These are phyloP conservation scores for Phytophthora cajani DNA, from an alignment of 352 stramenopile species.

Conservation along the genomic window DNA sequence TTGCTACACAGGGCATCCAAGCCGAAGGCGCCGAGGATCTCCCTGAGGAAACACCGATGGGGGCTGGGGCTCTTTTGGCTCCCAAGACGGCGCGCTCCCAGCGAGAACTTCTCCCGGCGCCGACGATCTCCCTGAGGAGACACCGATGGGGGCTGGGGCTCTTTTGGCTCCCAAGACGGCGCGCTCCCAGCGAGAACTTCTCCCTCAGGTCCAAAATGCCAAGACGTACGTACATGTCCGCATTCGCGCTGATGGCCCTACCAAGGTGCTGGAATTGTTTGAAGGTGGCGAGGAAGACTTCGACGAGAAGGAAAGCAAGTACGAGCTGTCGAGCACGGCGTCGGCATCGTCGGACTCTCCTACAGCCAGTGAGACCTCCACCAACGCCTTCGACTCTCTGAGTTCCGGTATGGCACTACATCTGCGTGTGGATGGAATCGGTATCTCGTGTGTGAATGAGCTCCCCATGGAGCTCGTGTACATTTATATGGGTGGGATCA, in stretches of 20 bases:
- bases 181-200: constrained; percentile 43
- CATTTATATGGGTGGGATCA: constrained; percentile 85
- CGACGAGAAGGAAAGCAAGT: constrained; percentile 81
- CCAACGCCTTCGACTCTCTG: constrained; percentile 70
- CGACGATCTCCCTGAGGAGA: constrained; percentile 18
- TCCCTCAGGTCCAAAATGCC: constrained; percentile 66
- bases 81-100: constrained; percentile 43
- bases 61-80: constrained; percentile 23
- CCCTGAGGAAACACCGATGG: no score
- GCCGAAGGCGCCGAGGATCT: constrained; percentile 24
- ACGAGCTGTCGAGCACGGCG: constrained; percentile 71
- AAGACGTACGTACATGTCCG: constrained; percentile 90
- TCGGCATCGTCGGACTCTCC: constrained; percentile 74
- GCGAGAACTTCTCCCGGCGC: constrained; percentile 39
- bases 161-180: constrained; percentile 36
- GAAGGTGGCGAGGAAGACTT: constrained; percentile 90
- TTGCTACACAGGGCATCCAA: constrained; percentile 56
- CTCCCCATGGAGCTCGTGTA: constrained; percentile 89
- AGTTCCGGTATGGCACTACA: constrained; percentile 75
- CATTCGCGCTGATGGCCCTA: constrained; percentile 87
- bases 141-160: constrained; percentile 9
- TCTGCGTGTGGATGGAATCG: constrained; percentile 77
- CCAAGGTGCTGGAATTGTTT: constrained; percentile 91
- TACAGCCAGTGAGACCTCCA: constrained; percentile 78
- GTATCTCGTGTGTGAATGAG: constrained; percentile 89